Base-by-base conservation (phyloP, 2,329 filamentous ascomycete species). In the Zasmidium citrigriseum region DNA sequence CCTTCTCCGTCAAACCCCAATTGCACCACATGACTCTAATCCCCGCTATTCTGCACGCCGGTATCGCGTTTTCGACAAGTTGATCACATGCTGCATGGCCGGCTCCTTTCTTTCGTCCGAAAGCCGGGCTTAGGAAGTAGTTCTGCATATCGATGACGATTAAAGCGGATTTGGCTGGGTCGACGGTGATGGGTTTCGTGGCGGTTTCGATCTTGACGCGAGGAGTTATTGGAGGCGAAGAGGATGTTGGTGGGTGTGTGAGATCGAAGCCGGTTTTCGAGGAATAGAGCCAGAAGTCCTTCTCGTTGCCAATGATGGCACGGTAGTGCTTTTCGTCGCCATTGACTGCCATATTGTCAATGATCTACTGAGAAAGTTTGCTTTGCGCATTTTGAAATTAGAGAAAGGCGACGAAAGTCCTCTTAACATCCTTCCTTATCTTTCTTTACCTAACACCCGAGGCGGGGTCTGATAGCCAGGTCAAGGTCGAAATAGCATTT, bases 1-100 rank as follows among this genome's bases (percentile, higher is more conserved):
- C 83, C 18, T 72, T 63, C n/a, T 83, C 78, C 0, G 76, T 82
- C 38, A 86, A 72, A 2, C 83, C 83, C 84, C 83, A 86, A 64
- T 83, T 85, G 46, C 84, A 73, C 80, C 81, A 83, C 20, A 84
- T 69, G 20, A 83, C 52, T 67, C 79, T 73, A 18, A 86, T 77
- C 1, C 79, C 82, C n/a, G 75, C 74, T 55, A 77, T 73, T 46
- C 83, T 73, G 38, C 82, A 83, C 34, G 76, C 77, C 7, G 78
- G 78, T 21, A 81, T 76, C 4, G 74, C 77, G 27, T 75, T 73
- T 50, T 75, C 63, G 18, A 83, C 71, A 0, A 82, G 71, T 34
- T 72, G 68, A 18, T 74, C 57, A 64, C 76, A 54, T 63, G 82
- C 70, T 64, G 73, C 50, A 73, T 81, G 63, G 61, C 79, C 73